Evolutionary conservation across 352 stramenopile genomes (phyloP), one percentile per base, ranked within the genome.

Genomic region (Pythium periplocum): DNA sequence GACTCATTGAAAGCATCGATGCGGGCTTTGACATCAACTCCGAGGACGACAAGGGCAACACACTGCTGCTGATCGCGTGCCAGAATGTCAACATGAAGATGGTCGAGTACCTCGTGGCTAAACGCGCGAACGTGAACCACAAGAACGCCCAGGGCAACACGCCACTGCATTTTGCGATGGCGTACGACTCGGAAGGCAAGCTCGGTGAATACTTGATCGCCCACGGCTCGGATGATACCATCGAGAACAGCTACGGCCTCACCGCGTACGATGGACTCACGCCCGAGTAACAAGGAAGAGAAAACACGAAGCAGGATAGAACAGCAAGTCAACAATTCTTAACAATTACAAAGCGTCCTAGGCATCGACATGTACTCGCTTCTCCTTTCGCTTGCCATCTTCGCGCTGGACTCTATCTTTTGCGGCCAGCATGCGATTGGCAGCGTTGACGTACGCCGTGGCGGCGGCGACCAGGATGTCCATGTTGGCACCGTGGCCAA

Each of bases 21-120:
- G 73, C 83, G 0, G 93, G 90, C 11, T 97, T 98, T 49, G 55
- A 78, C 4, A 68, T 97, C 41, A 87, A 98, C 52, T 67, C 59
- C 26, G 87, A 95, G 53, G 92, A 98, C 68, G 86, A 95, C 44
- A 95, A 96, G 52, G 93, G 90, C 51, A 98, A 98, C 66, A 97
- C 93, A 41, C 59, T 96, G 46, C 63, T 98, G 51, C 58, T 96
- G 8, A 65, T 96, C 35, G 93, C 92, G 30, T 83, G 72, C 38
- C 90, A 98, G 57, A 97, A 98, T 63, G 66, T 93, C 32, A 97
- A 96, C 62, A 66, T 83, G 35, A 81, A 83, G 55, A 93, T 97
- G 64, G 81, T 90, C 36, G 90, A 97, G 71, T 75, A 93, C 44
- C 66, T 98, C 6, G 66, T 98, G 3, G 39, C 59, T 1, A 87